phyloP scores from a whole-genome alignment of 139 green algal species.

The Pseudopediastrum boryanum region DNA sequence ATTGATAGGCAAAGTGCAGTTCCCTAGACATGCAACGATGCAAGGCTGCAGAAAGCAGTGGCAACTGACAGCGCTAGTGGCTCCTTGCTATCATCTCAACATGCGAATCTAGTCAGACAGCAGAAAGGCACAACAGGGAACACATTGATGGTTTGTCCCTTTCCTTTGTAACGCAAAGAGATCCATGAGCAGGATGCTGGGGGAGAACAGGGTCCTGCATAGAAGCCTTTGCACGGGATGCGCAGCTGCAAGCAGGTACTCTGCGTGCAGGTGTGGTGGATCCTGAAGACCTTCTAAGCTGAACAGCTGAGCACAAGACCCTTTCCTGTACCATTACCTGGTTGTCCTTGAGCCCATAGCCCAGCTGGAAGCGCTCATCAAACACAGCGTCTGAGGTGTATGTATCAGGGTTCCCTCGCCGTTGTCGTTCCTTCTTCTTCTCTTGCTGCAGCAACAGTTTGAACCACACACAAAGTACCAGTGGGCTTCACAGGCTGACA shows the following conservation, averaged over 20 bases:
- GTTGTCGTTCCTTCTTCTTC: slow-evolving; percentile 42
- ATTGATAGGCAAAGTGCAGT: no score
- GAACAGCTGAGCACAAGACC: neutral
- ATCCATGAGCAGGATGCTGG: neutral
- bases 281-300: neutral
- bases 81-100: no score
- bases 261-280: neutral
- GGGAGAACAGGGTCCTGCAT: slow-evolving; percentile 1
- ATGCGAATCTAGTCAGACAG: no score
- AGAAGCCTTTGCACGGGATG: neutral
- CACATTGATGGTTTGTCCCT: no score
- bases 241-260: neutral
- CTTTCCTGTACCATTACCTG: slow-evolving; percentile 15
- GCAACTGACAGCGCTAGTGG: no score
- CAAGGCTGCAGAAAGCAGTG: no score
- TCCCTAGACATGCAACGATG: no score
- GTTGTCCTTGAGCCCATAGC: slow-evolving; percentile 51
- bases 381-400: slow-evolving; percentile 82
- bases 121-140: no score
- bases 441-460: slow-evolving; percentile 48
- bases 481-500: no score
- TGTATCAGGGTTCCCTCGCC: slow-evolving; percentile 69
- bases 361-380: slow-evolving; percentile 78
- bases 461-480: neutral
- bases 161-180: slow-evolving; percentile 11